phyloP scores from a whole-genome alignment of 345 rosid species.

The Angophora floribunda region DNA sequence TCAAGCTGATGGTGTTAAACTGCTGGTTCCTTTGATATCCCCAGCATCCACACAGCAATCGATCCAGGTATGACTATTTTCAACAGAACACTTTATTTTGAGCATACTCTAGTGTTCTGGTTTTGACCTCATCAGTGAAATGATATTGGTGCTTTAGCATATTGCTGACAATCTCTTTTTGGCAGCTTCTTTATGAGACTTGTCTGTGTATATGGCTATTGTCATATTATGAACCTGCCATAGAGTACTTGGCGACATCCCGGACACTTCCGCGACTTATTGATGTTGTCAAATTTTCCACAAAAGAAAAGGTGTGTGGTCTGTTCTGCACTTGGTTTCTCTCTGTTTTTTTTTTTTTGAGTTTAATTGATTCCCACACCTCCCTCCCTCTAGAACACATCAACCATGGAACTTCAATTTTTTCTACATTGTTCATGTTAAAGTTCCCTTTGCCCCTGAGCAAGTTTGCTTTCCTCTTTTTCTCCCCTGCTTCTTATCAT shows the following conservation, averaged over 20 bases:
- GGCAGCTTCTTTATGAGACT: conserved; percentile 93
- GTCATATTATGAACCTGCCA: conserved; percentile 88
- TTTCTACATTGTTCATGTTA: not conserved
- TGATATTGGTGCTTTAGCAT: not conserved
- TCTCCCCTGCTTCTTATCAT: not conserved
- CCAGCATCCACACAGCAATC: conserved; percentile 98
- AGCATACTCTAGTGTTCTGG: not conserved
- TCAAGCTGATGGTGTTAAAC: conserved; percentile 85
- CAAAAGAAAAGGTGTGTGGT: conserved; percentile 79
- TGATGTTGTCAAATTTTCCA: conserved; percentile 82
- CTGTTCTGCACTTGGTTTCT: not conserved
- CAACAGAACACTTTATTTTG: not conserved
- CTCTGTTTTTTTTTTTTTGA: not conserved
- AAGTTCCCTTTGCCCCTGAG: not conserved
- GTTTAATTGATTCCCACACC: not conserved
- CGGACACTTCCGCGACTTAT: conserved; percentile 67
- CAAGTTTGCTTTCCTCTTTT: not conserved
- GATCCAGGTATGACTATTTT: conserved; percentile 47
- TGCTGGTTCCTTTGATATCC: conserved; percentile 73
- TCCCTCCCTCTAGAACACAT: not conserved
- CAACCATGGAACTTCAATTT: not conserved
- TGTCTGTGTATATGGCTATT: conserved; percentile 93
- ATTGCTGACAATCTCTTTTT: not conserved
- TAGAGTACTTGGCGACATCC: conserved; percentile 81
- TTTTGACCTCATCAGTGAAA: not conserved